phyloP scores from a whole-genome alignment of 805 yeast genomes.

The Kuraishia piskuri region DNA sequence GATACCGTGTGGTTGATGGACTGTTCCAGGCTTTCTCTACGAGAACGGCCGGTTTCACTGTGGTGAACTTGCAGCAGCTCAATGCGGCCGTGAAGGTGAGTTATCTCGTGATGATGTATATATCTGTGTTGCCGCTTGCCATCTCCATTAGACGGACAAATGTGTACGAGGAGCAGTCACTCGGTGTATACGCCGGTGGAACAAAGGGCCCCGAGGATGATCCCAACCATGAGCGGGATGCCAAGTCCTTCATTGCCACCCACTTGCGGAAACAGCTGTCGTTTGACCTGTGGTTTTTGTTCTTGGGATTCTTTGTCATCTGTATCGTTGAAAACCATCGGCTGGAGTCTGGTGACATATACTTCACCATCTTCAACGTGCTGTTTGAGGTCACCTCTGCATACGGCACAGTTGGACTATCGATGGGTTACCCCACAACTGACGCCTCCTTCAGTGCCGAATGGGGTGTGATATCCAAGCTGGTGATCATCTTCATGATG shows the following conservation, averaged over 20 bases:
- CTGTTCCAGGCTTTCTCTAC: slow-evolving; percentile 87
- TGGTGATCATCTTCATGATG: slow-evolving; percentile 83
- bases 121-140: slow-evolving; percentile 92
- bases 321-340: slow-evolving; percentile 78
- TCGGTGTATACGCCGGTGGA: slow-evolving; percentile 62
- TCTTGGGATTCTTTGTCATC: slow-evolving; percentile 75
- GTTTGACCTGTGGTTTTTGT: slow-evolving; percentile 90
- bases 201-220: slow-evolving; percentile 26
- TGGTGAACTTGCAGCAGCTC: slow-evolving; percentile 57
- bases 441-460: slow-evolving; percentile 66
- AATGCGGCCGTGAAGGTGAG: slow-evolving; percentile 92
- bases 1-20: slow-evolving; percentile 72
- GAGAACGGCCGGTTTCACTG: slow-evolving; percentile 87
- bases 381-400: slow-evolving; percentile 90
- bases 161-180: slow-evolving; percentile 94
- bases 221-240: slow-evolving; percentile 30
- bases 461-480: slow-evolving; percentile 66
- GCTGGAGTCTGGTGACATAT: slow-evolving; percentile 32
- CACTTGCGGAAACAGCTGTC: slow-evolving; percentile 90
- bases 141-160: slow-evolving; percentile 94
- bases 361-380: slow-evolving; percentile 61
- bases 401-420: slow-evolving; percentile 92
- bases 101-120: slow-evolving; percentile 96
- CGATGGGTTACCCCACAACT: slow-evolving; percentile 70
- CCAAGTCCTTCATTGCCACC: slow-evolving; percentile 64